phyloP scores from a whole-genome alignment of 2,329 filamentous ascomycete species.

The Neonectria punicea region DNA sequence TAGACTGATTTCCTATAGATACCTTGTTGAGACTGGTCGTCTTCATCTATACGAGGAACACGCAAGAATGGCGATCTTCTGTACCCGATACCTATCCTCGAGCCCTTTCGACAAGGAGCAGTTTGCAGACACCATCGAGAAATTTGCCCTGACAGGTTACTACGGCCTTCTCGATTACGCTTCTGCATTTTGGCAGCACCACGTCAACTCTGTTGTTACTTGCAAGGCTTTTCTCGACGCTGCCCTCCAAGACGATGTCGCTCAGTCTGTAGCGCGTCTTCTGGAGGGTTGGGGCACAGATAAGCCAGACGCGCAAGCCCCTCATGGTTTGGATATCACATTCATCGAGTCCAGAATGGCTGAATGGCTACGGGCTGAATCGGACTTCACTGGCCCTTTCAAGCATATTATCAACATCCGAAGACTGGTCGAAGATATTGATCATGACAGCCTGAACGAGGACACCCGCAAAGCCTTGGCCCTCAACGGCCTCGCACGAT shows the following conservation, averaged over 20 bases:
- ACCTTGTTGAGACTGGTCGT: not conserved
- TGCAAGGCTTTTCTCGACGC: too few species aligned
- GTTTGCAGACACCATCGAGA: not conserved
- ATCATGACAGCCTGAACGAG: not conserved
- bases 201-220: not conserved
- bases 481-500: not conserved
- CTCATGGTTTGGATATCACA: not conserved
- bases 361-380: not conserved
- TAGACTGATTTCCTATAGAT: not conserved
- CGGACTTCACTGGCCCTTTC: not conserved
- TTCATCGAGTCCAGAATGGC: not conserved
- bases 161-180: conserved; percentile 1
- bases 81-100: not conserved
- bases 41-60: not conserved
- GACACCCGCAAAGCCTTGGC: not conserved
- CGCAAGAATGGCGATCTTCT: not conserved
- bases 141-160: not conserved
- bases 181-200: not conserved
- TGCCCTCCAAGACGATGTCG: not conserved
- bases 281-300: not conserved
- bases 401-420: not conserved
- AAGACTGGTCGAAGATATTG: not conserved
- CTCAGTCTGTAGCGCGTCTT: not conserved
- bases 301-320: not conserved
- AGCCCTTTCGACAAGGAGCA: not conserved